These are phyloP conservation scores for Leishmania major DNA, from an alignment of 208 protist genomes.

Conservation along the genomic window DNA sequence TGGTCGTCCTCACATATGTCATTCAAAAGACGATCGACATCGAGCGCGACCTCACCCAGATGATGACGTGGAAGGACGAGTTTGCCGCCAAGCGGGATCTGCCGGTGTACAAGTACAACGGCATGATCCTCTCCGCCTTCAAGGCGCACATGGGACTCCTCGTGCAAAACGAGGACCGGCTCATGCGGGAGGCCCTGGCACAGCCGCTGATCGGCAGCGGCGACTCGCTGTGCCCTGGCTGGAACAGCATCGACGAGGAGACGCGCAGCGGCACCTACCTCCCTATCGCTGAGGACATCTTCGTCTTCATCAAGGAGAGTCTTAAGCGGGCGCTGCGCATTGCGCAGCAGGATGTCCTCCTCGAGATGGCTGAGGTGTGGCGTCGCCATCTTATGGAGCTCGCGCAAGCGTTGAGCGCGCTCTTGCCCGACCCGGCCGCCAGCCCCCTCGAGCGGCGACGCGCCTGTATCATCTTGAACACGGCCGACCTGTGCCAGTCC, in stretches of 20 bases:
- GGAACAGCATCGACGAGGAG: constrained; percentile 65
- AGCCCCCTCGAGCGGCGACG: constrained; percentile 60
- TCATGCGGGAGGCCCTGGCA: constrained; percentile 86
- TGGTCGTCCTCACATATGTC: constrained; percentile 88
- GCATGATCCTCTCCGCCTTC: constrained; percentile 82
- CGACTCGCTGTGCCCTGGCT: constrained; percentile 71
- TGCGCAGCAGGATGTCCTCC: constrained; percentile 84
- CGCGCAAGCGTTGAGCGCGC: constrained; percentile 29
- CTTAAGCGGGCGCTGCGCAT: constrained; percentile 82
- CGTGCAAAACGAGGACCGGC: constrained; percentile 79
- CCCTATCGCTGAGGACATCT: constrained; percentile 88
- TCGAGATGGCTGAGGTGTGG: constrained; percentile 89
- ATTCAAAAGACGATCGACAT: constrained; percentile 94
- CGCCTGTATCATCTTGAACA: constrained; percentile 89
- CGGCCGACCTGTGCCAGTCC: constrained; percentile 79
- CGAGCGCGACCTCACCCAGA: constrained; percentile 87
- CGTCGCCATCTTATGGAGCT: constrained; percentile 74
- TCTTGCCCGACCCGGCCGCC: constrained; percentile 48
- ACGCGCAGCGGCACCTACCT: constrained; percentile 61
- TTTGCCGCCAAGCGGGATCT: constrained; percentile 57
- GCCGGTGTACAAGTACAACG: constrained; percentile 84
- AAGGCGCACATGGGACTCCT: constrained; percentile 85
- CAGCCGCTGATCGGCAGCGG: constrained; percentile 82
- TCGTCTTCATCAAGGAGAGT: constrained; percentile 91
- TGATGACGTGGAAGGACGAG: constrained; percentile 82